Evolutionary conservation across 164 flowering plant genomes (phyloP), one percentile per base, ranked within the genome.

Genomic region (Vitis labrusca): DNA sequence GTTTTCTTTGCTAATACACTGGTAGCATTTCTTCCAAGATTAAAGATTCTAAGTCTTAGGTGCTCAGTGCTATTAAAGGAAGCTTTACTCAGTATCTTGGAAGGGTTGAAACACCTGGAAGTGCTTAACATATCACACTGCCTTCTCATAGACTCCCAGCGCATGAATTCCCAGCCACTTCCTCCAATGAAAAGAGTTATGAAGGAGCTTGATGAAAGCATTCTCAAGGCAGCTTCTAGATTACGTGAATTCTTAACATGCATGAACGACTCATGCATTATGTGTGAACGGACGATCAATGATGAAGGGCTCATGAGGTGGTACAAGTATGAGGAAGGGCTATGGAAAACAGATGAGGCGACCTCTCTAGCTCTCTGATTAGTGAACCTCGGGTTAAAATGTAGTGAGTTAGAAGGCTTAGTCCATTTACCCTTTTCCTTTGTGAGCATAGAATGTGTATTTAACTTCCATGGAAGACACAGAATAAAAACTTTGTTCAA

Each of bases 251-350:
- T 88, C 64, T 10, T 80, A 9, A 80, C 81, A 2, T 88, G 92
- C 74, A 77, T 68, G 82, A 70, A 80, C 11, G 76, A 73, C 6
- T 69, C 85, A 0, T 88, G 92, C 70, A 53, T 73, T 13, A 80
- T 84, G 88, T 88, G 89, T 69, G 79, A 80, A 65, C 57, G 87
- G 15, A 73, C 81, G 0, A 76, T 54, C 53, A 59, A 50, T 27
- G 92, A 88, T 53, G 86, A 85, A 59, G 92, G 92, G 75, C 71
- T 81, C 3, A 61, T 88, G 77, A 83, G 92, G 82, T 88, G 92
- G 92, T 84, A 84, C 76, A 88, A 70, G 77, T 88, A 88, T 13
- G 87, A 84, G 71, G 82, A 83, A 70, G 85, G 83, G 48, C 67
- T 77, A 0, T 88, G 89, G 89, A 78, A 78, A 60, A 72, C 15